Percentiles rank a stretch among this genome's conserved stretches.
Conservation (phyloP, 2,329 filamentous ascomycete species). For the Curvularia lunata region DNA sequence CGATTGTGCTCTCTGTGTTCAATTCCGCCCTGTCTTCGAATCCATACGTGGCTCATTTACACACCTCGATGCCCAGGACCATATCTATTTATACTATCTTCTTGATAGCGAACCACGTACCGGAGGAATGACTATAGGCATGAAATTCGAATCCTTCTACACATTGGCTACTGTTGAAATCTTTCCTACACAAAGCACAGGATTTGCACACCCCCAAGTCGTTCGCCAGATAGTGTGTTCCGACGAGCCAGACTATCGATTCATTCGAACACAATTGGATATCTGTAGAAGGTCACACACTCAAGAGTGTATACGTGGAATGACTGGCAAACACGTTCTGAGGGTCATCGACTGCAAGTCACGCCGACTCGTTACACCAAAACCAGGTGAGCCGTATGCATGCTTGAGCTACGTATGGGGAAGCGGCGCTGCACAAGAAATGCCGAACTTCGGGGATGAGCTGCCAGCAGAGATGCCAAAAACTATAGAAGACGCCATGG, state of each 20-base stretch:
- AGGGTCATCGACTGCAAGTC: not conserved
- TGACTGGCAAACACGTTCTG: not conserved
- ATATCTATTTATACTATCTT: not conserved
- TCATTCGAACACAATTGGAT: not conserved
- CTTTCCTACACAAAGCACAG: not conserved
- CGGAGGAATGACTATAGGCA: not conserved
- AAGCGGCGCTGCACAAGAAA: not conserved
- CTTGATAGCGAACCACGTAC: not conserved
- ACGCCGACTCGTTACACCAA: not conserved
- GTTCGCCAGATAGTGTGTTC: not conserved
- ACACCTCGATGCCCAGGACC: too few species aligned
- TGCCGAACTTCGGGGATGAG: not conserved
- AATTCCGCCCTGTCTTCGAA: not conserved
- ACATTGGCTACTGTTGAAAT: not conserved
- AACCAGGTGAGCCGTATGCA: not conserved
- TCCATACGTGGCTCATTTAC: too few species aligned
- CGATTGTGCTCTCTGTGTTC: not conserved
- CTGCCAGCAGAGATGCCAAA: not conserved
- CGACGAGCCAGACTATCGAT: not conserved
- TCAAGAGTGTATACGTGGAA: not conserved
- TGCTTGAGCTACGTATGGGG: constrained; percentile 9
- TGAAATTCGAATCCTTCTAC: not conserved
- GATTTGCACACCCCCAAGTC: not conserved
- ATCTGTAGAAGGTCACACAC: not conserved
- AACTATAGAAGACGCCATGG: constrained; percentile 2